Evolutionary conservation across 1,139 yeast genomes (phyloP), one percentile per base, ranked within the genome.

Genomic region (Lizanozyma gosingica): DNA sequence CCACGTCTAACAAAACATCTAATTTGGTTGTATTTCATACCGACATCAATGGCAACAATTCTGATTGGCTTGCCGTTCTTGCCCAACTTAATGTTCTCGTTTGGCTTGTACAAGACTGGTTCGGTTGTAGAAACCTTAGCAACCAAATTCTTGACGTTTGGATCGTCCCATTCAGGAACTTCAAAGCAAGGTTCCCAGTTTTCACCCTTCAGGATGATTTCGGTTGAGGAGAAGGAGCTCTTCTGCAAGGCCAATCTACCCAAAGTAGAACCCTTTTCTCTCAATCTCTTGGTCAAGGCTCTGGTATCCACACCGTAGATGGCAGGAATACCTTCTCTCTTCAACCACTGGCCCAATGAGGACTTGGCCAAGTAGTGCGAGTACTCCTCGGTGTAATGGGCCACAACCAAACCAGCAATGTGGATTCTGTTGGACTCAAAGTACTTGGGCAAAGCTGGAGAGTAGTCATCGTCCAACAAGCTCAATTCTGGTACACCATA

Each of bases 271-370:
- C 99, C 99, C 46, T 78, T 74, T 55, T 81, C 84, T 71, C 98
- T 85, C 61, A 94, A 83, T 63, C 81, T 81, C 67, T 92, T 90
- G 54, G 98, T 94, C 57, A 94, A 74, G 40, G 90, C 76, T 71
- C 99, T 84, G 49, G 98, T 94, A 65, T 94, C 99, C 50, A 94
- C 92, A 65, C 97, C 99, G 57, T 90, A 94, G 48, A 94, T 79
- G 52, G 98, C 98, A 40, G 99, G 98, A 53, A 94, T 73, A 51
- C 84, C 85, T 67, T 92, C 84, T 56, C 81, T 83, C 63, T 86
- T 81, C 56, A 94, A 78, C 99, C 99, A 94, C 55, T 78, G 75
- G 45, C 95, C 96, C 50, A 94, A 76, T 35, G 97, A 87, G 29
- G 97, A 87, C 47, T 76, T 78, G 49, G 98, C 98, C 57, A 94